Conservation (phyloP, 495 filamentous ascomycete genomes). For the Platismatia glauca region DNA sequence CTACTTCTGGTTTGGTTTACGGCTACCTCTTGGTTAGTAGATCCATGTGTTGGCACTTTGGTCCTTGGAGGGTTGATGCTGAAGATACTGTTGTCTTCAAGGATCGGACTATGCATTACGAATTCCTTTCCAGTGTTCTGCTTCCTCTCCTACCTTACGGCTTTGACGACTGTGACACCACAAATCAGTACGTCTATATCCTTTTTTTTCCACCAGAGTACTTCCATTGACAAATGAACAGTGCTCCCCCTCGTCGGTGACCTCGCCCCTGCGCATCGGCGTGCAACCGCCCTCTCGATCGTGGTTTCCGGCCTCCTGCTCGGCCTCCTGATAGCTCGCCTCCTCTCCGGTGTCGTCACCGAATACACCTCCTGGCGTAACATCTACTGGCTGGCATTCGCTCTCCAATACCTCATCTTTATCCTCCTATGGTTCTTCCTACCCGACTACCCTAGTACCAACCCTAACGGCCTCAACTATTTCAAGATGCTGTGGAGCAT, state of each 20-base stretch:
- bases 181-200: constrained; percentile 27
- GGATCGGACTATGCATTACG: constrained; percentile 65
- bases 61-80: neutral
- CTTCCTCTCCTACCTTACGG: constrained; percentile 58
- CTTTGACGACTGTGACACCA: constrained; percentile 73
- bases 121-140: constrained; percentile 54
- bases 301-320: constrained; percentile 71
- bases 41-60: neutral
- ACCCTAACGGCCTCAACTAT: constrained; percentile 55
- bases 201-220: neutral
- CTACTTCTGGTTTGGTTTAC: constrained; percentile 57
- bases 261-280: constrained; percentile 59
- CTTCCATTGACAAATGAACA: constrained; percentile 32
- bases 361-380: constrained; percentile 63
- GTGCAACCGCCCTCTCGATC: constrained; percentile 59
- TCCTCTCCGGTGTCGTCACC: constrained; percentile 67
- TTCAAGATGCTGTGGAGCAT: constrained; percentile 57
- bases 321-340: constrained; percentile 66
- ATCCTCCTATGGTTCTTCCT: constrained; percentile 60
- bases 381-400: constrained; percentile 75
- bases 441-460: constrained; percentile 72
- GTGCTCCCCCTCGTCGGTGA: constrained; percentile 78
- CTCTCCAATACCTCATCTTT: constrained; percentile 61
- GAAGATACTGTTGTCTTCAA: constrained; percentile 13
- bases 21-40: constrained; percentile 49